Conservation (phyloP, 768 basidiomycete species). For the Mycena galericulata region DNA sequence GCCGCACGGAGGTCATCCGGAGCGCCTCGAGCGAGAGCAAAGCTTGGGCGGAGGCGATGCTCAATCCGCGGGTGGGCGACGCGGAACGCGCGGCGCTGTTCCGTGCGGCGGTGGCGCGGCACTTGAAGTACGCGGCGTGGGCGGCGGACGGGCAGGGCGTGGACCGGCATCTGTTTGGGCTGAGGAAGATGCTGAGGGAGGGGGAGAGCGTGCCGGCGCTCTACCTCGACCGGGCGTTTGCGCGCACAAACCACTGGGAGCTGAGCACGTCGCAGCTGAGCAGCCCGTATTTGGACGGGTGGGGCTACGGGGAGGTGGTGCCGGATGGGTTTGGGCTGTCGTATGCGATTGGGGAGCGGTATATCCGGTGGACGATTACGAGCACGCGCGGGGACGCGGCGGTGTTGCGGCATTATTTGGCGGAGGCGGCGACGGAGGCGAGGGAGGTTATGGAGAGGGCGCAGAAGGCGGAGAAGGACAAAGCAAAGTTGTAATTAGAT, state of each 20-base stretch:
- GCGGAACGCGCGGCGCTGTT: conserved; percentile 73
- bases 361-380: conserved; percentile 93
- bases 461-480: conserved; percentile 53
- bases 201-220: conserved; percentile 81
- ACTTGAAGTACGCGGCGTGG: conserved; percentile 89
- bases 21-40: conserved; percentile 85
- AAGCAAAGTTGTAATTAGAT: conserved; percentile 46
- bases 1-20: conserved; percentile 96
- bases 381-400: conserved; percentile 67
- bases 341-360: conserved; percentile 88
- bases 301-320: conserved; percentile 98
- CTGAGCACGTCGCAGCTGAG: conserved; percentile 91
- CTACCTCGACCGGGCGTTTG: conserved; percentile 79
- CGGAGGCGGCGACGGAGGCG: conserved; percentile 84
- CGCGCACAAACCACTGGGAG: conserved; percentile 88
- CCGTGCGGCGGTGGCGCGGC: conserved; percentile 80
- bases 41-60: conserved; percentile 92
- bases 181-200: conserved; percentile 83
- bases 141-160: conserved; percentile 96
- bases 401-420: conserved; percentile 76
- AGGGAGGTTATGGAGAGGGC: conserved; percentile 81
- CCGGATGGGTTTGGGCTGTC: conserved; percentile 92
- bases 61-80: conserved; percentile 64
- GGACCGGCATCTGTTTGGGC: conserved; percentile 94
- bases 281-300: conserved; percentile 86